Conservation (phyloP, 1,139 yeast genomes). For the Blastobotrys aristatus region DNA sequence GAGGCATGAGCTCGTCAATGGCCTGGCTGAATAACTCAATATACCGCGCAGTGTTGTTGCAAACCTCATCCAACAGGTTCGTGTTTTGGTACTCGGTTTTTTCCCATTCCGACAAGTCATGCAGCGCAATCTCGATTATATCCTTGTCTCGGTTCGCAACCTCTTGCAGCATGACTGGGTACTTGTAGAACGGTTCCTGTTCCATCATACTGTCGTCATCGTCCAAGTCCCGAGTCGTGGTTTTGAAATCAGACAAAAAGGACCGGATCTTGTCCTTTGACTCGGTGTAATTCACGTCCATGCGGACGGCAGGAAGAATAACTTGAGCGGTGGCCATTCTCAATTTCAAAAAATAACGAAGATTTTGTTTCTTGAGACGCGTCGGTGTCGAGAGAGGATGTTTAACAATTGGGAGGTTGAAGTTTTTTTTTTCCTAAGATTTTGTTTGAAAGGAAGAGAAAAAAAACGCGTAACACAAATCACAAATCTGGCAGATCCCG, state of each 20-base stretch:
- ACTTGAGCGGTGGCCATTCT: conserved; percentile 22
- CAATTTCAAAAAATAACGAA: not conserved
- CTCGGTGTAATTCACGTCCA: conserved; percentile 51
- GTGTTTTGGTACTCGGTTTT: conserved; percentile 33
- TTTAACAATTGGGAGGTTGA: no score
- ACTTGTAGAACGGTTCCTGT: conserved; percentile 41
- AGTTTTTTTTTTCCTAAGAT: not conserved
- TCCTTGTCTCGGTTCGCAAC: conserved; percentile 78
- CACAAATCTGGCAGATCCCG: no score
- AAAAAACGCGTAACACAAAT: no score
- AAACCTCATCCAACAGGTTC: conserved; percentile 52
- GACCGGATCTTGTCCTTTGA: conserved; percentile 31
- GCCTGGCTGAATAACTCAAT: conserved; percentile 69
- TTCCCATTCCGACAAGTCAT: conserved; percentile 72
- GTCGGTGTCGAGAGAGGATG: no score
- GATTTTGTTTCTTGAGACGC: not conserved
- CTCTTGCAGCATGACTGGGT: conserved; percentile 66
- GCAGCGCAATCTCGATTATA: conserved; percentile 69
- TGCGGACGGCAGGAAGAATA: conserved; percentile 48
- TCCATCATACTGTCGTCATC: conserved; percentile 17
- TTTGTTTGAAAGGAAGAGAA: not conserved
- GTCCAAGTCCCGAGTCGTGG: conserved; percentile 17
- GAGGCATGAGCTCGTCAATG: conserved; percentile 79
- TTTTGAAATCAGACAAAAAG: conserved; percentile 27
- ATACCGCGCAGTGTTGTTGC: conserved; percentile 72